Evolutionary conservation across 2,329 filamentous ascomycete species (phyloP).

Genomic region (Raffaelea ambrosiae): DNA sequence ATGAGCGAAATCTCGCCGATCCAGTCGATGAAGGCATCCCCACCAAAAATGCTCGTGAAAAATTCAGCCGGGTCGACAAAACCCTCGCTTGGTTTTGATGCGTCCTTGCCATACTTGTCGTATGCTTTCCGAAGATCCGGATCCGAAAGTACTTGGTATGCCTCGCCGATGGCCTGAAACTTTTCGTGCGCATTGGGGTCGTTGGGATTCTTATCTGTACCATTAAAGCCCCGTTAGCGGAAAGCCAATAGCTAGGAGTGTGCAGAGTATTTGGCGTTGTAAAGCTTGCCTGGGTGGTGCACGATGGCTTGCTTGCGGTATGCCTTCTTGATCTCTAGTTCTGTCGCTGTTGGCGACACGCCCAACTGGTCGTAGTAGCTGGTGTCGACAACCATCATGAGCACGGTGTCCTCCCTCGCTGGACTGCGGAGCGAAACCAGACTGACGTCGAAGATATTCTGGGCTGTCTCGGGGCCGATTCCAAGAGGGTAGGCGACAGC

Average conservation of each 20-base stretch:
- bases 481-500: too few relatives aligned
- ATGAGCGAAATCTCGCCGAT: constrained; percentile 98
- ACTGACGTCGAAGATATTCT: too few relatives aligned
- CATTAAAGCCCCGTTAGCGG: neutral
- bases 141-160: constrained; percentile 77
- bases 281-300: constrained; percentile 67
- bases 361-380: constrained; percentile 81
- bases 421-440: too few relatives aligned
- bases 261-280: neutral
- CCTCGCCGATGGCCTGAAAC: constrained; percentile 79
- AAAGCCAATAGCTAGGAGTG: too few relatives aligned
- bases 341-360: constrained; percentile 75
- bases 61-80: constrained; percentile 97
- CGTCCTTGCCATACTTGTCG: constrained; percentile 95
- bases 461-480: too few relatives aligned
- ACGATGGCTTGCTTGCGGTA: constrained; percentile 92
- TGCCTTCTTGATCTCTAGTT: constrained; percentile 94
- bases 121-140: constrained; percentile 81
- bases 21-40: constrained; percentile 90
- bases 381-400: constrained; percentile 91
- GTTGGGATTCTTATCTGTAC: constrained; percentile 87
- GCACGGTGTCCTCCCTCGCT: constrained; percentile 19
- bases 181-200: constrained; percentile 89
- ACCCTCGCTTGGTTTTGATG: constrained; percentile 80
- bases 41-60: constrained; percentile 97